Evolutionary conservation across 1,284 basidiomycete genomes (phyloP), one percentile per base, ranked within the genome.

Genomic region (Trichosporon ovoides): DNA sequence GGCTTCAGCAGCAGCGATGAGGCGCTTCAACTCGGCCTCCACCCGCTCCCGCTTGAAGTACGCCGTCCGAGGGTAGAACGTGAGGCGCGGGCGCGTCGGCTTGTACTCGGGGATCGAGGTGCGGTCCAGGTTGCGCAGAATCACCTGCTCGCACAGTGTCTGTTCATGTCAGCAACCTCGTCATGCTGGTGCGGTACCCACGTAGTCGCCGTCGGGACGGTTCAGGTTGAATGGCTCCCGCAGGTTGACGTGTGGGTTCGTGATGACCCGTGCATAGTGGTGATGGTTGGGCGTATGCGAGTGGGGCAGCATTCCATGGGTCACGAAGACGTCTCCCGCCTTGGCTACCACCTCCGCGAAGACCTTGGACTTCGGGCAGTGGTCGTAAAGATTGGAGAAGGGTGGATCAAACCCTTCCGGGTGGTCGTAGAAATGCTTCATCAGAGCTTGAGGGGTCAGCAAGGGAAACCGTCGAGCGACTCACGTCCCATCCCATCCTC

Each of bases 171-270:
- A 31, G 28, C 9, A 9, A 4, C 9, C 28, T 31, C 5, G 5
- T 31, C 5, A 31, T 9, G 5, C 9, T 31, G 5, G 9, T 9
- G 28, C 4, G 28, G 9, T 4, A 9, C 28, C 9, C 28, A 31
- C 28, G 35, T 70, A 70, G 55, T 68, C 62, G 16, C 66, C 65
- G 40, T 71, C 70, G 0, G 40, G 18, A 1, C 69, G 63, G 59
- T 70, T 69, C n/a, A 71, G 55, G 56, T 71, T 67, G 60, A 58
- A 68, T 6, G 67, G 67, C 48, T 68, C 65, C 12, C 12, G 28
- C 13, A 70, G 54, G 58, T 68, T 70, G 22, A 70, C 60, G 36
- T 71, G 69, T 11, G 69, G 69, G 51, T 71, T 71, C 12, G 65
- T 66, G 60, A 71, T 71, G 28, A 71, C 65, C 20, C 69, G 60